Conservation (phyloP, 2,329 filamentous ascomycete species). For the Beauveria sp. region DNA sequence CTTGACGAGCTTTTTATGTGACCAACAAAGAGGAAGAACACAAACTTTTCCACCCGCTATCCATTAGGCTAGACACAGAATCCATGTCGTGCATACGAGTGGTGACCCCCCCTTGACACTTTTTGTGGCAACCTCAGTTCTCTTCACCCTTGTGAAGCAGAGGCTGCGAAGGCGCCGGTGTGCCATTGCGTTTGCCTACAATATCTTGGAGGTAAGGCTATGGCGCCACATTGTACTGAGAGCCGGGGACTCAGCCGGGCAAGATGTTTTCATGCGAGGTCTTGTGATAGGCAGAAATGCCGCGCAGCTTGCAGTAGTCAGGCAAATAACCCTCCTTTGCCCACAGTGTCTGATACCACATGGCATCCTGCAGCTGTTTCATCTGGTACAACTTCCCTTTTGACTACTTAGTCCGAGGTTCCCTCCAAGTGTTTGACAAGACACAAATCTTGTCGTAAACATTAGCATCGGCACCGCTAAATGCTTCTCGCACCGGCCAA, state of each 20-base stretch:
- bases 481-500: background rate
- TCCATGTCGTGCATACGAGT: background rate
- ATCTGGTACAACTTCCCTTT: background rate
- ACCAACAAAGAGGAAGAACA: background rate
- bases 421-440: background rate
- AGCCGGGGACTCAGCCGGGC: background rate
- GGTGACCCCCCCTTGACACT: background rate
- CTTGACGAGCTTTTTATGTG: background rate
- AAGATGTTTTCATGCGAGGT: background rate
- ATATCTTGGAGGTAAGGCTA: background rate
- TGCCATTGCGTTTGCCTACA: background rate
- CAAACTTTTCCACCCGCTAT: background rate
- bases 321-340: background rate
- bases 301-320: background rate
- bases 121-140: background rate
- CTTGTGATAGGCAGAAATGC: background rate
- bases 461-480: background rate
- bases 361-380: background rate
- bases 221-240: background rate
- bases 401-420: background rate
- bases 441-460: background rate
- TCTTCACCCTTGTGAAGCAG: background rate
- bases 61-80: background rate
- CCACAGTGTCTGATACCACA: background rate
- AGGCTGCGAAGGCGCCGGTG: background rate